phyloP scores from a whole-genome alignment of 2,329 filamentous ascomycete genomes.

The Apiospora pterosperma region DNA sequence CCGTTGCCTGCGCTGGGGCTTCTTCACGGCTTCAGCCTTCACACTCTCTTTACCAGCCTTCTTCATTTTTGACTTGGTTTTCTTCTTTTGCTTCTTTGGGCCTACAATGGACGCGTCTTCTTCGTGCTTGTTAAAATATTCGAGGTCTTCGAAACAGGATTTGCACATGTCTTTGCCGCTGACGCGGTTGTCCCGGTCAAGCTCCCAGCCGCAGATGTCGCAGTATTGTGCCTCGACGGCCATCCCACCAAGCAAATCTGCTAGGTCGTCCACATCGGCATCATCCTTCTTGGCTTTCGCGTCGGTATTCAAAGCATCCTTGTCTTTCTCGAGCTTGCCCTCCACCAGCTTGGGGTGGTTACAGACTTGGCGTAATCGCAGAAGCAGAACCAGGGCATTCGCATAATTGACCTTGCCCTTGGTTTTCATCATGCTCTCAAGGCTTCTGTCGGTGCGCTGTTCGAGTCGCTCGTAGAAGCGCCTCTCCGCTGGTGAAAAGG shows the following conservation, averaged over 20 bases:
- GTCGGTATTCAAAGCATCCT: conserved; percentile 73
- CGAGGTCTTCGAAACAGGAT: conserved; percentile 73
- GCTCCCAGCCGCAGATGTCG: conserved; percentile 73
- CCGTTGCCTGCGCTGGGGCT: conserved; percentile 33
- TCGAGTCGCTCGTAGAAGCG: conserved; percentile 84
- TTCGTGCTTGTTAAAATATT: conserved; percentile 53
- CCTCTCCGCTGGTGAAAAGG: conserved; percentile 77
- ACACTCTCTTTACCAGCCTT: conserved; percentile 30
- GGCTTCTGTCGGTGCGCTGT: conserved; percentile 77
- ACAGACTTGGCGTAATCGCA: conserved; percentile 87
- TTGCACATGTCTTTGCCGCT: conserved; percentile 54
- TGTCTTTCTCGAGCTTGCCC: conserved; percentile 81
- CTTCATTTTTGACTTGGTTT: conserved; percentile 29
- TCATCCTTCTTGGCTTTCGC: conserved; percentile 49
- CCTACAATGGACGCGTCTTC: conserved; percentile 33
- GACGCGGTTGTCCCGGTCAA: conserved; percentile 48
- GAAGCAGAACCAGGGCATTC: conserved; percentile 85
- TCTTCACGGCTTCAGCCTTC: conserved; percentile 24
- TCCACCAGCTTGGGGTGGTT: conserved; percentile 90
- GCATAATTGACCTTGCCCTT: conserved; percentile 82
- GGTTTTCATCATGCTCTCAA: conserved; percentile 92
- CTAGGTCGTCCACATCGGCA: conserved; percentile 75
- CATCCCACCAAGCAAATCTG: conserved; percentile 81
- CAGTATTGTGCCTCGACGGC: conserved; percentile 76
- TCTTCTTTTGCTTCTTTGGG: conserved; percentile 34